Percentiles rank a stretch among this genome's conserved stretches.
These are phyloP conservation scores for Xerocomellus intermedius DNA, from an alignment of 768 basidiomycete genomes.

Conservation along the genomic window DNA sequence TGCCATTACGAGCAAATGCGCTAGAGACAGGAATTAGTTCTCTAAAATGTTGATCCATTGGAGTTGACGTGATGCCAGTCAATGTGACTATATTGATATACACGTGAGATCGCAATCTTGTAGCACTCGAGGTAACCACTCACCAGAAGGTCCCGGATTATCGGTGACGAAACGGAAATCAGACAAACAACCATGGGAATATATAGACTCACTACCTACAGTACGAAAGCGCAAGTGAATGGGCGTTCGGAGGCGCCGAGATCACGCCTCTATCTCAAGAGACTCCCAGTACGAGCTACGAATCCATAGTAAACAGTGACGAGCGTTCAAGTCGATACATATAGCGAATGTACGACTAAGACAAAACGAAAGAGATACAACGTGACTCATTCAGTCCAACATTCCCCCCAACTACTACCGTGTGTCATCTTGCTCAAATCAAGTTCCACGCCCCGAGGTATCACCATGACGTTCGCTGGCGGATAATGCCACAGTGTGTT, in stretches of 20 bases:
- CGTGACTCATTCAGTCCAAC: neutral
- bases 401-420: neutral
- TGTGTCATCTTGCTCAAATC: neutral
- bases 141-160: slow-evolving; percentile 60
- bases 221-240: too few species aligned
- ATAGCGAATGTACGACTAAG: too few species aligned
- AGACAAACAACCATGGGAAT: too few species aligned
- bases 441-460: neutral
- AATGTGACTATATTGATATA: slow-evolving; percentile 20
- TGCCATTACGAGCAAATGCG: slow-evolving; percentile 31
- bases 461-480: neutral
- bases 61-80: slow-evolving; percentile 28
- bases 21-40: slow-evolving; percentile 9
- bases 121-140: neutral
- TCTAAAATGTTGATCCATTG: neutral
- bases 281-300: too few species aligned
- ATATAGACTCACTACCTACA: too few species aligned
- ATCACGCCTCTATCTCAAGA: too few species aligned
- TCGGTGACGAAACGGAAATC: slow-evolving; percentile 64
- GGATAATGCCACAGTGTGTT: neutral
- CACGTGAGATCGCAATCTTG: neutral
- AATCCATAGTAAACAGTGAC: too few species aligned
- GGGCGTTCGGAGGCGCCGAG: too few species aligned
- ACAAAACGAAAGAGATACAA: too few species aligned
- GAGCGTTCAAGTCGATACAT: too few species aligned